Base-by-base conservation (phyloP, 768 basidiomycete genomes). In the Clathrus columnatus region DNA sequence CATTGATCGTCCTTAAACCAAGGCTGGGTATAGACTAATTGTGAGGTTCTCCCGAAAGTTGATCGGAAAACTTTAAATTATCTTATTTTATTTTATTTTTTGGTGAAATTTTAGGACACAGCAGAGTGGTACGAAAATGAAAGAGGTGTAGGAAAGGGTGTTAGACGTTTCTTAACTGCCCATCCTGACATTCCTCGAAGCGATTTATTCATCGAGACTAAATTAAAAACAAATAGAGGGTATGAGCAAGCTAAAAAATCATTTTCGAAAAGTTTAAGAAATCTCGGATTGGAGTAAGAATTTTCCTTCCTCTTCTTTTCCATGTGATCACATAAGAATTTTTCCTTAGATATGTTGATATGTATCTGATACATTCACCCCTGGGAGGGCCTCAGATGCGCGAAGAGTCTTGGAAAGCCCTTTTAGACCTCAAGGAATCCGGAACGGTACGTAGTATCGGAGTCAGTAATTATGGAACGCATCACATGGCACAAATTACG, bases 321-420 rank as follows among this genome's bases (percentile, higher is more conserved):
- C 30, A 36, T 21, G 8, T 32, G 16, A 46, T 45, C 14, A 24
- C 48, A 17, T 23, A 21, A 32, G n/a, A n/a, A n/a, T n/a, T n/a
- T n/a, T n/a, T n/a, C n/a, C 36, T 21, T 48, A 53, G 72, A 20
- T 79, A 81, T 62, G 80, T 87, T 57, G 85, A 87, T 62, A 69
- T 87, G 7, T 89, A 85, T 68, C 76, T 87, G 54, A 75, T 87
- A 28, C 85, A 87, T 61, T 79, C 78, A 16, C 84, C 86, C 5
- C 72, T 82, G 46, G 83, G 84, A 18, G 84, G 84, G 5, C 70
- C 75, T 0, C 58, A 75, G 47, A 75, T 75, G 24, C 72, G 85
- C 18, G 71, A 71, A 28, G 80, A 84, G 24, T 79, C 80, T 60
- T 87, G 86, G 86, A 67, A 73, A 51, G 86, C 83, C 0, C 75